Evolutionary conservation across 2,329 filamentous ascomycete genomes (phyloP).

Genomic region (Phialemoniopsis sp.): DNA sequence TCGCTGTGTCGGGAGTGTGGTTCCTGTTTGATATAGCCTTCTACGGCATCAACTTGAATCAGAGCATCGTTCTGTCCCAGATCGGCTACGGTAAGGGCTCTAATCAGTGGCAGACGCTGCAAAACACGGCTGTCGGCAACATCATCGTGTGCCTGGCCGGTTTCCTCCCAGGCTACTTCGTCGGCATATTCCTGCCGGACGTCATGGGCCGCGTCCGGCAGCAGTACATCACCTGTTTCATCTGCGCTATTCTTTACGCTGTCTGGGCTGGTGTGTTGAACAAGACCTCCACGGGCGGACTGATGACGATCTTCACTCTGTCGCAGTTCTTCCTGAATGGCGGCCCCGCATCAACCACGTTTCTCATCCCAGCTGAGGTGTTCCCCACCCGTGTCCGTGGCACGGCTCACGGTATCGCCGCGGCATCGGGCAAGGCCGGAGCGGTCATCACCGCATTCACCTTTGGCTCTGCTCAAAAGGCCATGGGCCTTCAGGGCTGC

Average conservation of each 20-base stretch:
- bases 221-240: constrained; percentile 44
- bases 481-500: constrained; percentile 1
- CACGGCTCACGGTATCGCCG: constrained; percentile 43
- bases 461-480: constrained; percentile 1
- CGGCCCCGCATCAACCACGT: constrained; percentile 26
- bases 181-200: constrained; percentile 37
- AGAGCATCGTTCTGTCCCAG: constrained; percentile 51
- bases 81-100: constrained; percentile 55
- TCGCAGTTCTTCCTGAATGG: constrained; percentile 44
- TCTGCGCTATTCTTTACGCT: constrained; percentile 38
- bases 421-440: constrained; percentile 53
- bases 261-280: constrained; percentile 36
- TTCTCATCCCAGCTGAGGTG: constrained; percentile 47
- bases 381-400: constrained; percentile 37
- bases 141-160: constrained; percentile 60
- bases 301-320: constrained; percentile 40
- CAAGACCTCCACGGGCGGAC: constrained; percentile 28
- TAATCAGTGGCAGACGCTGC: constrained; percentile 53
- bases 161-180: constrained; percentile 62
- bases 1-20: constrained; percentile 2
- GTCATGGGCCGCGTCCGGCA: constrained; percentile 60
- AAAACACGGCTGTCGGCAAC: constrained; percentile 59
- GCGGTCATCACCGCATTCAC: constrained; percentile 34
- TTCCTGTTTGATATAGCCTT: constrained; percentile 36
- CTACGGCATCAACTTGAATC: constrained; percentile 57